These are phyloP conservation scores for Xylaria sp. DNA, from an alignment of 2,329 filamentous ascomycete species.

Conservation along the genomic window DNA sequence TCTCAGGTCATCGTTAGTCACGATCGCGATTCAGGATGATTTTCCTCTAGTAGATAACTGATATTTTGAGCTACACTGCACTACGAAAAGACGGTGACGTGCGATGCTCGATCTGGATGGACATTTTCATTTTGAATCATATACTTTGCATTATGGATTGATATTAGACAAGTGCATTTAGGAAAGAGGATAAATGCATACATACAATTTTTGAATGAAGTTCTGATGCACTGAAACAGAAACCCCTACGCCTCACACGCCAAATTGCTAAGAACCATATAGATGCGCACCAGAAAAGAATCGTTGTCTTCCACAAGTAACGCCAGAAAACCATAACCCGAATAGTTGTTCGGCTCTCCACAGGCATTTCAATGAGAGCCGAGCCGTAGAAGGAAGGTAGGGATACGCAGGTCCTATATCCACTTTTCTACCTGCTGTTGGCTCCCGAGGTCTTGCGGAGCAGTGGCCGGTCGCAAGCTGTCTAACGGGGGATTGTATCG, in stretches of 20 bases:
- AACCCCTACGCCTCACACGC: constrained; percentile 21
- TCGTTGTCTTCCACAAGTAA: constrained; percentile 3
- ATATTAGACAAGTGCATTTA: background rate
- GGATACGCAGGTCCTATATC: constrained; percentile 28
- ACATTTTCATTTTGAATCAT: background rate
- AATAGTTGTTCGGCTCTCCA: constrained; percentile 1
- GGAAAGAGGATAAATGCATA: constrained; percentile 4
- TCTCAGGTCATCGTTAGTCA: constrained; percentile 28
- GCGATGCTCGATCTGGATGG: background rate
- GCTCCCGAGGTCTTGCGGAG: constrained; percentile 5
- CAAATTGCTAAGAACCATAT: constrained; percentile 15
- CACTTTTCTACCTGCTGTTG: constrained; percentile 32
- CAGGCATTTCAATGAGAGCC: background rate
- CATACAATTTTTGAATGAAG: constrained; percentile 14
- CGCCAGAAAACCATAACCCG: constrained; percentile 12
- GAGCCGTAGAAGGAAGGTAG: background rate
- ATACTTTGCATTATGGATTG: background rate
- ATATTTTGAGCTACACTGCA: background rate
- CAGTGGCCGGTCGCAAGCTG: constrained; percentile 14
- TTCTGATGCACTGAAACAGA: background rate
- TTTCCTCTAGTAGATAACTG: constrained; percentile 1
- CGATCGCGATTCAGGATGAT: constrained; percentile 24
- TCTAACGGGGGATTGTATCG: constrained; percentile 23
- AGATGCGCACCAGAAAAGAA: constrained; percentile 23
- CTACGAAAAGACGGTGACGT: background rate